A percentile compares a stretch with the other conserved stretches of the same genome.
These are phyloP conservation scores for Nitzschia sp. DNA, from an alignment of 108 stramenopile species.

Conservation along the genomic window DNA sequence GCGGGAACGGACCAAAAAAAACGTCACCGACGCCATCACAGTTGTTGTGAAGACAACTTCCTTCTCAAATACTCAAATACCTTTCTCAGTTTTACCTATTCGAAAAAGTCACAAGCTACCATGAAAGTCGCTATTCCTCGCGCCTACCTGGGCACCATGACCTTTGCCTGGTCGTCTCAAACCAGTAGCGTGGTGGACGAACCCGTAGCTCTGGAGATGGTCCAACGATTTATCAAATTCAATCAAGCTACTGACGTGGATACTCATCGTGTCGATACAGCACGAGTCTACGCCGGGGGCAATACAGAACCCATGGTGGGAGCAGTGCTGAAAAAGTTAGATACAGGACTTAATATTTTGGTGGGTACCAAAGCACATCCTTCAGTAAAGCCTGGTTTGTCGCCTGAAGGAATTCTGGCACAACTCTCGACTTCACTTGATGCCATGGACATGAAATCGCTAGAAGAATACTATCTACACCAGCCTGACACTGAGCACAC, in stretches of 20 bases:
- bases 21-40: neutral
- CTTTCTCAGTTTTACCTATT: neutral
- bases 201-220: conserved; percentile 54
- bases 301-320: conserved; percentile 75
- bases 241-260: conserved; percentile 27
- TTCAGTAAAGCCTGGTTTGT: conserved; percentile 49
- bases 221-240: conserved; percentile 39
- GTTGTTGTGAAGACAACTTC: neutral
- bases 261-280: conserved; percentile 64
- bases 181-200: conserved; percentile 70
- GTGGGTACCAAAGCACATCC: conserved; percentile 86
- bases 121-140: conserved; percentile 56
- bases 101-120: neutral
- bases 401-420: conserved; percentile 52
- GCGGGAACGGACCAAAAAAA: too few relatives aligned
- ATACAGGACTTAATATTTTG: neutral
- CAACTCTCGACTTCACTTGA: conserved; percentile 65
- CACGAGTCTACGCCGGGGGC: conserved; percentile 85
- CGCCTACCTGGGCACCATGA: conserved; percentile 89
- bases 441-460: conserved; percentile 46
- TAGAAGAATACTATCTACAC: conserved; percentile 83
- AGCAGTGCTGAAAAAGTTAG: conserved; percentile 27
- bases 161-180: conserved; percentile 81
- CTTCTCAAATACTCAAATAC: neutral
- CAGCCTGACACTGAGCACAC: conserved; percentile 79